Evolutionary conservation across 176 grass and related monocot species (phyloP), one percentile per base, ranked within the genome.

Genomic region (Leersia perrieri): DNA sequence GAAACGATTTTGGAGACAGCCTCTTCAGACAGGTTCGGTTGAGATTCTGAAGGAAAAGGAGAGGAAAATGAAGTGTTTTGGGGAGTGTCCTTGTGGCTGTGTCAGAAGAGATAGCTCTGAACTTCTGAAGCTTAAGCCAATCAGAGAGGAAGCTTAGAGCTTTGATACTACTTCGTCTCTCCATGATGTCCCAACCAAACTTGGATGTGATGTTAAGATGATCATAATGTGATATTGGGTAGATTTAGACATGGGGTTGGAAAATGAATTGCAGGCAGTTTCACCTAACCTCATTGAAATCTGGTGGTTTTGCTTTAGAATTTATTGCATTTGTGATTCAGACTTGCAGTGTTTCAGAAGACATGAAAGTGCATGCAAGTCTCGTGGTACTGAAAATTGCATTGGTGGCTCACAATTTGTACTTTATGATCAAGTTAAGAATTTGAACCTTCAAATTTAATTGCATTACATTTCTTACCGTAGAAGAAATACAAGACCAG

Each of bases 321-420:
- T 11, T 36, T 23, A 9, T 39, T 2, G 8, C 8, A 9, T 14
- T 9, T 29, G 18, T 3, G 47, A 38, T 69, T 38, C 8, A 38
- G 33, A 2, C n/a, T 58, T 60, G 9, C 70, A 49, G 41, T 31
- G 41, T 49, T 31, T 72, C 41, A 31, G n/a, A 29, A n/a, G 2
- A 32, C 33, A 66, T 30, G 40, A 40, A 53, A 74, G 1, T 32
- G n/a, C 58, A 73, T 40, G 0, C 9, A 33, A 51, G 34, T 44
- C 38, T 76, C 4, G 12, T 11, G 36, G 51, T 45, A 70, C 29
- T 34, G 31, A 39, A 26, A 70, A 72, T 49, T 8, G 14, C 74
- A 18, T 14, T 71, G 23, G 74, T 49, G 61, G 66, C 23, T 77
- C 64, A 47, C 38, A 44, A 57, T 84, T 67, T 66, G 64, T 53